Conservation (phyloP, 805 yeast genomes). For the Ogataea nitratoaversa region DNA sequence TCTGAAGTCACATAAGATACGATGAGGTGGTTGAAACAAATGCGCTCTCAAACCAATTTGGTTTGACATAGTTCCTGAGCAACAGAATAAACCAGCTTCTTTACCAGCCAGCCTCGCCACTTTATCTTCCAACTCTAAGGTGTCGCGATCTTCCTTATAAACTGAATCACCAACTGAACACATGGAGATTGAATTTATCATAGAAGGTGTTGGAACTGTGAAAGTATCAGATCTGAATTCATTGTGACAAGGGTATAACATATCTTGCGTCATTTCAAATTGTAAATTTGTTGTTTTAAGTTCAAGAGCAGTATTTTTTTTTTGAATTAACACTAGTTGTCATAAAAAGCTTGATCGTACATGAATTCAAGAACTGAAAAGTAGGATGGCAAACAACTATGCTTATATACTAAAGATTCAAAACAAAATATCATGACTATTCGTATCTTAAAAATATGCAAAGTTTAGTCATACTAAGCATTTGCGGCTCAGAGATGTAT, state of each 20-base stretch:
- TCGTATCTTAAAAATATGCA: background rate
- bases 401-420: background rate
- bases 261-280: constrained; percentile 4
- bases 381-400: background rate
- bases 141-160: constrained; percentile 72
- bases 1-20: constrained; percentile 74
- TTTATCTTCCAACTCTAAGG: constrained; percentile 56
- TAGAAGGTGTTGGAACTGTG: constrained; percentile 75
- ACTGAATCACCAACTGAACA: constrained; percentile 81
- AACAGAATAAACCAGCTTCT: constrained; percentile 75
- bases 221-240: constrained; percentile 75
- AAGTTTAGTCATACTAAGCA: background rate
- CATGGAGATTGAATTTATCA: constrained; percentile 52
- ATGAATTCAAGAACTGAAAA: too few species aligned
- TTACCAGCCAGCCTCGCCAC: constrained; percentile 71
- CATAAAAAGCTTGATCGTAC: background rate
- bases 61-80: constrained; percentile 83
- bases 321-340: background rate
- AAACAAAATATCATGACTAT: too few species aligned
- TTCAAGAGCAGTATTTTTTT: too few species aligned
- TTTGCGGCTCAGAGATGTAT: too few species aligned
- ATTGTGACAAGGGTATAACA: constrained; percentile 25
- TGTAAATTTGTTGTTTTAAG: background rate
- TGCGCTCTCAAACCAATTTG: constrained; percentile 78
- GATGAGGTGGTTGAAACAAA: constrained; percentile 73